Evolutionary conservation across 2,329 filamentous ascomycete species (phyloP), one percentile per base, ranked within the genome.

Genomic region (Talaromyces sp.): DNA sequence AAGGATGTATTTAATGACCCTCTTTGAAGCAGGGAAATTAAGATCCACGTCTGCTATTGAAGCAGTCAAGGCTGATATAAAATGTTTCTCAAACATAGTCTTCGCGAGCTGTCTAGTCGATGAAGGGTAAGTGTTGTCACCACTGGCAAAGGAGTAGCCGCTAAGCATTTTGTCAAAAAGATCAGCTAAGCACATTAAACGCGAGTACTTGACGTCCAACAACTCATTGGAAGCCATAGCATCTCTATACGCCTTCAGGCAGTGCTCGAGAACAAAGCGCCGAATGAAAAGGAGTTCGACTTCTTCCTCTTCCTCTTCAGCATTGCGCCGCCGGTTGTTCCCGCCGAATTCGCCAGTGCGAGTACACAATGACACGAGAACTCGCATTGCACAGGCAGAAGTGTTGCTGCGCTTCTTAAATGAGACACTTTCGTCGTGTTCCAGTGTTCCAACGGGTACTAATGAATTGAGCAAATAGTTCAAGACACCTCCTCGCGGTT

Each of bases 81-180:
- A 96, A 59, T 95, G 92, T 78, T 97, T 99, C 77, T 99, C 94
- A 68, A 96, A 97, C 94, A 99, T 99, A 62, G 97, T 86, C 66
- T 92, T 91, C 35, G 91, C 88, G 66, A 99, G 84, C 70, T 96
- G 92, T 67, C 89, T 87, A 64, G 92, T 89, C 8, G 92, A 92
- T 50, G 65, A 81, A 69, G 58, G 78, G 64, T 67, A 74, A 62
- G 72, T 79, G 63, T 74, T 75, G 62, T 76, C 77, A 64, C 76
- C 76, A 52, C 80, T 80, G 17, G 85, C 82, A 67, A 84, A 89
- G 14, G 91, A 85, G 72, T 89, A 89, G 51, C 91, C 90, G 60
- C 88, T 90, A 65, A 97, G 86, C 85, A 99, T 94, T 61, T 91
- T 87, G 66, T 92, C 88, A 84, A 99, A 97, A 48, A 97, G 84